Base-by-base conservation (phyloP, 106 monocot genomes). In the Platanthera zijinensis region DNA sequence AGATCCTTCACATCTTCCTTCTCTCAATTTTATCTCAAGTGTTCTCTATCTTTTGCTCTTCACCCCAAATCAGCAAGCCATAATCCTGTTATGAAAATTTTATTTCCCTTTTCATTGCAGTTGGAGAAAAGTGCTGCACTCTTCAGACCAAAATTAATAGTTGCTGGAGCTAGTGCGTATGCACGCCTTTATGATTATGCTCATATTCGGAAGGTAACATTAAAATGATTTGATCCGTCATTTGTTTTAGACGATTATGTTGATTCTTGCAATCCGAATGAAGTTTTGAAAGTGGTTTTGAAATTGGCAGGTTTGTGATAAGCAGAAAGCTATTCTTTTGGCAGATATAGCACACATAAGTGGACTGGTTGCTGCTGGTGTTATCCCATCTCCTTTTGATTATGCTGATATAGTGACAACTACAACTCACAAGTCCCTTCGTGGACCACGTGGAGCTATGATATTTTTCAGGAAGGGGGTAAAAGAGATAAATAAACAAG, bases 341-440 rank as follows among this genome's bases (percentile, higher is more conserved):
- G 97, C 93, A 78, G 97, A 97, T 57, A 97, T 97, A 94, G 97
- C 97, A 76, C 97, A 97, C 72, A 97, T 97, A 59, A 97, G 97
- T 85, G 97, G 97, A 6, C 79, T 97, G n/a, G 97, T 97, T 45
- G 97, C 97, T 66, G 97, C 91, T 80, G 93, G 83, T 81, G 97
- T 97, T 74, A 88, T 97, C 74, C 91, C 97, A 75, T 94, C 93
- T 78, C 97, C 93, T 69, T 97, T 97, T 83, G 97, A 97, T 14
- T 89, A 97, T 79, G 97, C 97, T 45, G 97, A 97, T 85, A 83
- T 97, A 5, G 93, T 97, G 48, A 97, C 97, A 52, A 97, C 97
- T 10, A 97, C 97, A 18, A 97, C 97, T 61, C 97, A 97, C 87
- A 97, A 97, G 78, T 97, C 97, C 39, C 93, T 97, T 70, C 93